phyloP scores from a whole-genome alignment of 768 basidiomycete genomes.

The Suillus americanus region DNA sequence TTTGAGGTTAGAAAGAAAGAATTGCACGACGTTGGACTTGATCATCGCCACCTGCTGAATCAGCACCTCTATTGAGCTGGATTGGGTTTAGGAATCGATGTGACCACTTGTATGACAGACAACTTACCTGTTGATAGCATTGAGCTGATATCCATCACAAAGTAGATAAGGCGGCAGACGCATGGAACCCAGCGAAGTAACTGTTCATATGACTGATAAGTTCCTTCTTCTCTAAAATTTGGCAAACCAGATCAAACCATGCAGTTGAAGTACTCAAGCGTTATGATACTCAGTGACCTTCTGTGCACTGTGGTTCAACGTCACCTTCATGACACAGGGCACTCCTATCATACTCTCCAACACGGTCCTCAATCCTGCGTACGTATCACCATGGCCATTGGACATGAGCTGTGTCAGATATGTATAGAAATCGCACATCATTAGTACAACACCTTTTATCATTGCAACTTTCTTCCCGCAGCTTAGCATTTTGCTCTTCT shows the following conservation, averaged over 20 bases:
- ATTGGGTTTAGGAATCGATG: too few relatives aligned
- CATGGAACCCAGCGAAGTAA: slow-evolving; percentile 10
- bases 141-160: not conserved
- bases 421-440: not conserved
- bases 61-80: too few relatives aligned
- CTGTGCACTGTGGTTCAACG: not conserved
- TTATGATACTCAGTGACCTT: not conserved
- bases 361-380: slow-evolving; percentile 2
- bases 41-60: too few relatives aligned
- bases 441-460: not conserved
- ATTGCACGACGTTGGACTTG: too few relatives aligned
- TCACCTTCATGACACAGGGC: not conserved
- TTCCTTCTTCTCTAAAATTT: not conserved
- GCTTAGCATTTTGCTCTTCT: slow-evolving; percentile 9
- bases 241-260: not conserved
- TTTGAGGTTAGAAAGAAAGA: too few relatives aligned
- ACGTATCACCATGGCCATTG: slow-evolving; percentile 3
- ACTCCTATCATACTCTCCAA: slow-evolving; percentile 9
- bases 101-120: too few relatives aligned
- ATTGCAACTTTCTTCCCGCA: not conserved
- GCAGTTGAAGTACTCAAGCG: not conserved
- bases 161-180: not conserved
- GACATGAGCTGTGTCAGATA: not conserved
- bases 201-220: not conserved
- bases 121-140: slow-evolving; percentile 7